Evolutionary conservation across 306 rosid genomes (phyloP), one percentile per base, ranked within the genome.

Genomic region (Herpetospermum pedunculosum): DNA sequence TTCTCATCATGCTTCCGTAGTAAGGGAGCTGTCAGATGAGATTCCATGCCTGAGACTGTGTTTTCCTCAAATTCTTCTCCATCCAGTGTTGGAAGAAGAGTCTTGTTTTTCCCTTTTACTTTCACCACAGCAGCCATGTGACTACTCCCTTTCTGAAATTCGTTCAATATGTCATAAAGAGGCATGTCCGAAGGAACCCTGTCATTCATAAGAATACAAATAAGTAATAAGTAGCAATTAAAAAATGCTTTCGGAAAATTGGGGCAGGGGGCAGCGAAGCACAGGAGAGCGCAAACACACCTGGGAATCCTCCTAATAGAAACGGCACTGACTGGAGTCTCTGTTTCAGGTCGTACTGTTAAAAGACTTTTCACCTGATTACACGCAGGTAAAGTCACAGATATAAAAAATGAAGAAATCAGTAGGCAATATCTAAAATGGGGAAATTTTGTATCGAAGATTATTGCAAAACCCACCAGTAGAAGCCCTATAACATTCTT

Each of bases 131-230:
- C 97, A 62, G 99, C 99, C 99, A 95, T 91, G 78, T 95, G 99
- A 80, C 99, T 95, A 77, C 96, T 88, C 4, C 99, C 99, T 75
- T 95, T 95, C 73, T 95, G 99, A 81, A 95, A 95, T 82, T 95
- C 97, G 77, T 95, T 95, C 78, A 95, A 81, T 82, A 95, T 91
- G 80, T 95, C 99, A 69, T 95, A 91, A 28, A 95, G 92, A 68
- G 99, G 97, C 97, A 95, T 91, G 84, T 95, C 96, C 38, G 96
- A 84, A 58, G 99, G 99, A 80, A 91, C 99, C 76, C 99, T 95
- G 88, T 8, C 26, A 74, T 43, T 55, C 48, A 53, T 32, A 49
- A 72, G 63, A 32, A 68, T 9, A 65, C 12, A 65, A 68, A 68
- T 13, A 43, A 41, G 16, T 11, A 41, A 41, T 12, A 47, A 59